These are phyloP conservation scores for Fallopia convolvulus DNA, from an alignment of 148 eudicot genomes.

Conservation along the genomic window DNA sequence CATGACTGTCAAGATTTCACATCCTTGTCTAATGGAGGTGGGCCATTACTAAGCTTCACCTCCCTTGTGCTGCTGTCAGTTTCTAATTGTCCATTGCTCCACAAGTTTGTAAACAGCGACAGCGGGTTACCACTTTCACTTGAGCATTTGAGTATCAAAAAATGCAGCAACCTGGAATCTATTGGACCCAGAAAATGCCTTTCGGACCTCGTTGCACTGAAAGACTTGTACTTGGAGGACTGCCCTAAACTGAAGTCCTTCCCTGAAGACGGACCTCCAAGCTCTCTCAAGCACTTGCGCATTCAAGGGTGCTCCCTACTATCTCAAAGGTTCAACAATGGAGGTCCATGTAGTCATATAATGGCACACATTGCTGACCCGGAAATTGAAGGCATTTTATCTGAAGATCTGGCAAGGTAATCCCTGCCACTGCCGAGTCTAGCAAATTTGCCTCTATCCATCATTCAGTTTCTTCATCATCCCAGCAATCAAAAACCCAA, in stretches of 20 bases:
- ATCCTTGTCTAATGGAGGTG: neutral
- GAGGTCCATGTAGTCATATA: neutral
- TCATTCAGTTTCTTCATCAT: too few relatives aligned
- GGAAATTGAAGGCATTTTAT: neutral
- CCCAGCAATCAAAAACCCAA: neutral
- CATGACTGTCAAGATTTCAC: neutral
- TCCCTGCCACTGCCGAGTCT: neutral
- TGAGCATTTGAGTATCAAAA: neutral
- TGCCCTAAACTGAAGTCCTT: neutral
- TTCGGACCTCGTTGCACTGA: neutral
- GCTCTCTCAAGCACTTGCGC: neutral
- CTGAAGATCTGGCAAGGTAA: neutral
- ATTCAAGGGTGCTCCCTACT: neutral
- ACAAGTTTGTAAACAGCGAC: neutral
- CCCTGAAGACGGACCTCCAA: neutral
- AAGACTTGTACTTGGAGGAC: neutral
- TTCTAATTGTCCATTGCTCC: slow-evolving; percentile 15
- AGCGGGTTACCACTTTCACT: slow-evolving; percentile 15
- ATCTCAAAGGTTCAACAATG: neutral
- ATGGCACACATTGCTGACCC: neutral
- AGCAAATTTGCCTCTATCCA: neutral
- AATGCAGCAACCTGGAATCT: slow-evolving; percentile 1
- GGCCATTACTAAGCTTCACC: slow-evolving; percentile 11
- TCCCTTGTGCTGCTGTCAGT: slow-evolving; percentile 20
- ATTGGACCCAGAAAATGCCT: neutral